Percentiles rank a stretch among this genome's conserved stretches.
Conservation (phyloP, 1,139 yeast genomes). For the Blastobotrys niveus region DNA sequence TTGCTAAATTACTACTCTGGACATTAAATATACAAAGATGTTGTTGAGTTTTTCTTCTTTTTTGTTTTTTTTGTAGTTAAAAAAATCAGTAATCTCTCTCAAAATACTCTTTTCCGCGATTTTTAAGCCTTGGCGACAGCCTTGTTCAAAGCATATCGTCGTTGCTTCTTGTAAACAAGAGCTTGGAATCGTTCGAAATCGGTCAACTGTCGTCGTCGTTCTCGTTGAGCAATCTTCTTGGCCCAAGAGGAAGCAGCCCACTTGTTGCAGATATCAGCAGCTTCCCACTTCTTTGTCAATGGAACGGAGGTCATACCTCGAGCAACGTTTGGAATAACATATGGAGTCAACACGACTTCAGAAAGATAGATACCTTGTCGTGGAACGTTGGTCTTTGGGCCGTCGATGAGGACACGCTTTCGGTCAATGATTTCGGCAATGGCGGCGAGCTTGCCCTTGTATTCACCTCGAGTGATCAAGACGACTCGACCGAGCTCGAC, state of each 20-base stretch:
- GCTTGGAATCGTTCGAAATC: slow-evolving; percentile 99
- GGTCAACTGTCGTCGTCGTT: slow-evolving; percentile 84
- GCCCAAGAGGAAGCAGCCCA: slow-evolving; percentile 97
- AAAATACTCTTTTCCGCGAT: too few relatives aligned
- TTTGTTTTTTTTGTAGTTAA: not conserved
- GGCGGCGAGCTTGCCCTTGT: slow-evolving; percentile 79
- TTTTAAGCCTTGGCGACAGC: slow-evolving; percentile 80
- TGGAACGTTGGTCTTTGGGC: slow-evolving; percentile 81
- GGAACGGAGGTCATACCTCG: slow-evolving; percentile 88
- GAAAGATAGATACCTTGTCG: slow-evolving; percentile 89
- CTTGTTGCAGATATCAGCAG: slow-evolving; percentile 80
- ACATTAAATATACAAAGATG: slow-evolving; percentile 6
- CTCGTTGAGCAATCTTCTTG: slow-evolving; percentile 92
- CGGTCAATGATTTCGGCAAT: slow-evolving; percentile 98
- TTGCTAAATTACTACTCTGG: not conserved
- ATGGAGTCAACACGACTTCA: slow-evolving; percentile 88
- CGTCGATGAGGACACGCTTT: slow-evolving; percentile 96
- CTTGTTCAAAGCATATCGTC: slow-evolving; percentile 90
- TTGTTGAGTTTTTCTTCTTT: not conserved
- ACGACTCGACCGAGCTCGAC: slow-evolving; percentile 99
- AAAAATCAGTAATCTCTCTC: too few relatives aligned
- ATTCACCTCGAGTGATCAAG: slow-evolving; percentile 69
- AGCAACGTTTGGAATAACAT: slow-evolving; percentile 77
- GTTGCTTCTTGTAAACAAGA: slow-evolving; percentile 93
- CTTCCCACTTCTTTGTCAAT: slow-evolving; percentile 90